Conservation (phyloP, 2,329 filamentous ascomycete genomes). For the Beauveria sp. region DNA sequence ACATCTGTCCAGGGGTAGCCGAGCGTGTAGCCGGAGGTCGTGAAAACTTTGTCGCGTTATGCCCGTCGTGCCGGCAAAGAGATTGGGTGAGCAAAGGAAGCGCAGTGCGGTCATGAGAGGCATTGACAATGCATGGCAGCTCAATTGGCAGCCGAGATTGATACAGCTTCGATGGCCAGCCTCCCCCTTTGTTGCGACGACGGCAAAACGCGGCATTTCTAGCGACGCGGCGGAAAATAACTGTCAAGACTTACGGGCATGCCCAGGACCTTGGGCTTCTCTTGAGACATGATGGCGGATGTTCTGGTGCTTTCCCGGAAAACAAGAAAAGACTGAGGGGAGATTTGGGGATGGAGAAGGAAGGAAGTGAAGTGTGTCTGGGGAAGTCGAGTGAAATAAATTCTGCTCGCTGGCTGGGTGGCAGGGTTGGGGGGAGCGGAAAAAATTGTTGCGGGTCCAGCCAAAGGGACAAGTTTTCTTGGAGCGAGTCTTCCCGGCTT, state of each 20-base stretch:
- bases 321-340: conserved; percentile 52
- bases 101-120: not conserved
- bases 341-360: conserved; percentile 43
- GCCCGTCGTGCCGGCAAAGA: not conserved
- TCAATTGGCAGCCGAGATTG: conserved; percentile 15
- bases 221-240: conserved; percentile 10
- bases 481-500: conserved; percentile 46
- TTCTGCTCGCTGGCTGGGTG: conserved; percentile 36
- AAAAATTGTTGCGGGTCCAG: conserved; percentile 44
- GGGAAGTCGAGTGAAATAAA: conserved; percentile 35
- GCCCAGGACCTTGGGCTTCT: conserved; percentile 54
- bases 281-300: conserved; percentile 45
- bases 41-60: conserved; percentile 11
- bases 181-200: conserved; percentile 15
- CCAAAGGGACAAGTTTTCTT: conserved; percentile 37
- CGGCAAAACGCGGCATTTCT: conserved; percentile 22
- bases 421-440: conserved; percentile 33
- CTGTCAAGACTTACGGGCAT: conserved; percentile 51
- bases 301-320: conserved; percentile 32
- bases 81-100: not conserved
- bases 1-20: conserved; percentile 6
- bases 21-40: not conserved
- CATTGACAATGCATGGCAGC: conserved; percentile 11
- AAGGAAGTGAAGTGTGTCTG: conserved; percentile 31
- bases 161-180: not conserved